These are phyloP conservation scores for Colletotrichum eremochloae DNA, from an alignment of 2,329 filamentous ascomycete species.

Conservation along the genomic window DNA sequence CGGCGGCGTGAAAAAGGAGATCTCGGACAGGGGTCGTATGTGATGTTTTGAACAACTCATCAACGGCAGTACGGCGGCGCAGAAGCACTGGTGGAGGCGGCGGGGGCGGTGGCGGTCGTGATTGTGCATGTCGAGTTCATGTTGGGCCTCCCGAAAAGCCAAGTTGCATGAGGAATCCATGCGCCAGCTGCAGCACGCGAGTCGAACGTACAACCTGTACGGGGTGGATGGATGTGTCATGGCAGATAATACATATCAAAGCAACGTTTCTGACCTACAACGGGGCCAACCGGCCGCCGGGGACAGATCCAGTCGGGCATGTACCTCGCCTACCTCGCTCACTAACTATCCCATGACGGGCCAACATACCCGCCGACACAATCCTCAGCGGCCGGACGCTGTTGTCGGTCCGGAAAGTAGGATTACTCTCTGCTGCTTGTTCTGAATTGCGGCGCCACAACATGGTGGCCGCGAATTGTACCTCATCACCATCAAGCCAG, in stretches of 20 bases:
- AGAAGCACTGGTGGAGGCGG: conserved; percentile 15
- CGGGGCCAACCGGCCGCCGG: neutral
- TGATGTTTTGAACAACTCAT: conserved; percentile 41
- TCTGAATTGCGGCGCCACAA: conserved; percentile 22
- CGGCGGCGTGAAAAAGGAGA: conserved; percentile 20
- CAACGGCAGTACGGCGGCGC: conserved; percentile 31
- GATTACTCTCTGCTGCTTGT: conserved; percentile 14
- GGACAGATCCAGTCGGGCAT: conserved; percentile 10
- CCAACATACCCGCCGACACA: neutral
- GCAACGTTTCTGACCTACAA: conserved; percentile 11
- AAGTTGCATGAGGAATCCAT: conserved; percentile 32
- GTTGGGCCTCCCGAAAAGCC: conserved; percentile 28
- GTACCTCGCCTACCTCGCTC: conserved; percentile 7
- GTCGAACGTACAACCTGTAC: conserved; percentile 15
- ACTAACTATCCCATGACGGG: conserved; percentile 4
- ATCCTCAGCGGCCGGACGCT: conserved; percentile 1
- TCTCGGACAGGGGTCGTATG: conserved; percentile 36
- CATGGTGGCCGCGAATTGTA: conserved; percentile 30
- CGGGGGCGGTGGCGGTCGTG: neutral
- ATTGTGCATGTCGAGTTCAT: conserved; percentile 24
- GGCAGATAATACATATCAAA: conserved; percentile 29
- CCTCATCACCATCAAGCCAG: conserved; percentile 21
- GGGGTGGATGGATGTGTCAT: conserved; percentile 14
- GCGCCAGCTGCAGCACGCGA: conserved; percentile 33
- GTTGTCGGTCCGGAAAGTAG: neutral